phyloP scores from a whole-genome alignment of 129 eudicot species.

The Solidago caesia region DNA sequence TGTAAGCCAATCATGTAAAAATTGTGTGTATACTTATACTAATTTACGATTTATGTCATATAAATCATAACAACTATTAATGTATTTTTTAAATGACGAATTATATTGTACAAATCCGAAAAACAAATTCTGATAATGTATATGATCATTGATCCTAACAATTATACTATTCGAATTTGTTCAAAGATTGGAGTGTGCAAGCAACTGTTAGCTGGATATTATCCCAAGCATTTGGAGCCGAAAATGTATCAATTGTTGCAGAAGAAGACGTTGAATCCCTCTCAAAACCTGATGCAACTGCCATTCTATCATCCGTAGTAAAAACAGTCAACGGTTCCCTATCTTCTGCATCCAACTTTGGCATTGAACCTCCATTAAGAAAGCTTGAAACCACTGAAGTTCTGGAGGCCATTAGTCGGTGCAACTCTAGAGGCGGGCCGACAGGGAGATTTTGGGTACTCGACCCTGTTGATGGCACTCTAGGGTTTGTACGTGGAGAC shows the following conservation, averaged over 20 bases:
- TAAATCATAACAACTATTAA: too few relatives aligned
- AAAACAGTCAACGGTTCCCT: constrained; percentile 62
- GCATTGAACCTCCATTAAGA: constrained; percentile 46
- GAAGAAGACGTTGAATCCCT: constrained; percentile 79
- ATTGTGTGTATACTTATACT: too few relatives aligned
- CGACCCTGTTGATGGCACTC: constrained; percentile 90
- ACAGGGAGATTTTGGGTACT: constrained; percentile 80
- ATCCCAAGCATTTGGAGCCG: constrained; percentile 68
- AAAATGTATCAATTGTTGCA: constrained; percentile 73
- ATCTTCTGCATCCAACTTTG: constrained; percentile 56
- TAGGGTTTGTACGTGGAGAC: constrained; percentile 89
- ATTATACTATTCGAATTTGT: not conserved
- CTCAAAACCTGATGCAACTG: constrained; percentile 44
- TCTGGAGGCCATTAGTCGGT: constrained; percentile 66
- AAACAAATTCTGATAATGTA: not conserved
- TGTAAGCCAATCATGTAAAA: too few relatives aligned
- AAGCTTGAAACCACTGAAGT: constrained; percentile 45
- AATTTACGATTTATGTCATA: too few relatives aligned
- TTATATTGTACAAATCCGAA: too few relatives aligned
- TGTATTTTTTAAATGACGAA: too few relatives aligned
- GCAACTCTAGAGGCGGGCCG: constrained; percentile 74
- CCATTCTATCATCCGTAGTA: constrained; percentile 52
- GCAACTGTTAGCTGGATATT: constrained; percentile 82
- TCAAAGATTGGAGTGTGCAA: constrained; percentile 94
- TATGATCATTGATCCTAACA: constrained; percentile 14